Base-by-base conservation (phyloP, 768 basidiomycete genomes). In the Dentipellis fragilis region DNA sequence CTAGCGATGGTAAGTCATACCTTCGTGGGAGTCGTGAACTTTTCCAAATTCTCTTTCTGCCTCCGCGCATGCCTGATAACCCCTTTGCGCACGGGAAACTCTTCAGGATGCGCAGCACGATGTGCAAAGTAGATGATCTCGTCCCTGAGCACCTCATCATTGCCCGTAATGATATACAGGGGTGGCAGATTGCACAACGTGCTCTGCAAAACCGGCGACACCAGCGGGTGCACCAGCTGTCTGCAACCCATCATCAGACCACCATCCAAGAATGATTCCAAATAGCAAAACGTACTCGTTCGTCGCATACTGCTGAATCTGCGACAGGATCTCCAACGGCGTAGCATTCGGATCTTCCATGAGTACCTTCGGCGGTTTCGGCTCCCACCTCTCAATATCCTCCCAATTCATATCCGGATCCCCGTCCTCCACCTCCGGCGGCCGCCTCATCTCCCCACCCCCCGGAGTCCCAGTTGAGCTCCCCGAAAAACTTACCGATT, bases 61-160 rank as follows among this genome's bases (percentile, higher is more conserved):
- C 81, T 66, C 17, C 59, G 59, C 5, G 69, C 72, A 11, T 74
- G 72, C 16, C 69, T 65, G 12, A 83, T 68, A 1, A 83, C 71
- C 19, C 81, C 80, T 12, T 75, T 67, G 22, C 84, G 73, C 1
- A 80, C 69, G 1, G 86, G 86, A 63, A 82, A 89, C 34, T 77
- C 65, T 0, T 75, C 71, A 0, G 89, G 90, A 63, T 84, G 71
- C 1, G 90, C 87, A 4, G 89, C 88, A 60, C 86, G 85, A 66
- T 92, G 89, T 0, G 89, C 88, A 58, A 84, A 60, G 63, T 85
- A 88, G 7, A 90, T 73, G 29, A 87, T 82, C 67, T 91, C 89
- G 65, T 93, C 89, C 17, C 87, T 69, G 37, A 91, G 66, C 1
- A 87, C 80, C 65, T 91, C 89, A 11, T 80, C 81, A 58, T 89